Base-by-base conservation (phyloP, 306 rosid species). In the Dryas octopetala region DNA sequence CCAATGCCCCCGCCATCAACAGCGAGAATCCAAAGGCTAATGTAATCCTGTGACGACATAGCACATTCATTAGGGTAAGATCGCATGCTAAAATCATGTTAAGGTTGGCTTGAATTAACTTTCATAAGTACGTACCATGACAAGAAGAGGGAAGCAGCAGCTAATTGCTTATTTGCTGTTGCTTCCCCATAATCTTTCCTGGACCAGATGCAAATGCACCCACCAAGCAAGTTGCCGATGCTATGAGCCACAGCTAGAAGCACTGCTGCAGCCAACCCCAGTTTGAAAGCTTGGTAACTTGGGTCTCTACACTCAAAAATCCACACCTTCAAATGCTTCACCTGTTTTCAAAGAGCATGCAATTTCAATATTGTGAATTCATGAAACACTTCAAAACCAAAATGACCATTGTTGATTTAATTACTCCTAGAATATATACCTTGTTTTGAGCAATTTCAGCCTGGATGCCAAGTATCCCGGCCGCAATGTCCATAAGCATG, bases 381-480 rank as follows among this genome's bases (percentile, higher is more conserved):
- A 2, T 7, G 50, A 6, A 3, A 3, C 0, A 2, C 4, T 46
- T 7, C 14, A 52, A 68, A 32, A 32, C 2, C 38, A 32, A 32
- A 32, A 32, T 32, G 0, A 32, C 38, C 38, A 32, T 32, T 32
- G 38, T 32, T 32, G 38, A 32, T 32, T 32, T 32, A 32, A 32
- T 32, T 32, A 32, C 2, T 32, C 38, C 38, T 32, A 32, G 38
- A 32, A 32, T 32, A 2, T 32, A 41, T 81, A 95, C 98, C 97
- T 90, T 95, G 82, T 90, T 87, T 83, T 91, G 89, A 54, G 93
- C 79, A 23, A 95, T 75, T 76, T 89, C 96, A 6, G 97, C 97
- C 58, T 91, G 73, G 75, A 95, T 86, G 70, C 96, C 97, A 51
- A 95, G 97, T 63, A 90, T 90, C 57, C 96, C 98, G 0, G 96